Percentiles rank a stretch among this genome's conserved stretches.
Evolutionary conservation across 2,329 filamentous ascomycete species (phyloP).

Genomic region (Tolypocladium cylindrosporum): DNA sequence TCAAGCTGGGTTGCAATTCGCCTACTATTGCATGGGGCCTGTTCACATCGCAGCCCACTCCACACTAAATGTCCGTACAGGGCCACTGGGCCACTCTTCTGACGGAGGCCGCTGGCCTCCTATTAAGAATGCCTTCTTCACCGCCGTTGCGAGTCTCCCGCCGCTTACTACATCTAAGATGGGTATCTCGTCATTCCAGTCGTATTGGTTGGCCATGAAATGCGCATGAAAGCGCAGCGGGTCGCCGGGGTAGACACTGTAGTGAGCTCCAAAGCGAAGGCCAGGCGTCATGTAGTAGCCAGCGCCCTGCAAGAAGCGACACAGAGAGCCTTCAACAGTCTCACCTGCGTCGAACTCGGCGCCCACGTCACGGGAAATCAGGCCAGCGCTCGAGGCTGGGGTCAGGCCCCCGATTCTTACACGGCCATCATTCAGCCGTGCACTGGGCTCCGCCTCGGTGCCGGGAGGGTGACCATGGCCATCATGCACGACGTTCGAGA

Average conservation of each 20-base stretch:
- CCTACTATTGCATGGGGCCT: background rate
- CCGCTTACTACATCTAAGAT: slow-evolving; percentile 79
- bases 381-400: slow-evolving; percentile 22
- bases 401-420: slow-evolving; percentile 14
- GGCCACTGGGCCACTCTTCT: slow-evolving; percentile 20
- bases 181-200: slow-evolving; percentile 81
- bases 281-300: slow-evolving; percentile 88
- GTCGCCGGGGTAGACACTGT: slow-evolving; percentile 91
- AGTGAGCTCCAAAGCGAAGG: slow-evolving; percentile 86
- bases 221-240: slow-evolving; percentile 92
- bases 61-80: slow-evolving; percentile 67
- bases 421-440: background rate
- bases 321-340: slow-evolving; percentile 46
- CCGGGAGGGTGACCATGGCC: no score
- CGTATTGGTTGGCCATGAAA: slow-evolving; percentile 74
- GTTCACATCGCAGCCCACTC: slow-evolving; percentile 89
- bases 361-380: slow-evolving; percentile 13
- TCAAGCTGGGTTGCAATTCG: background rate
- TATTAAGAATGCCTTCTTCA: slow-evolving; percentile 91
- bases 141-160: slow-evolving; percentile 80
- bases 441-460: background rate
- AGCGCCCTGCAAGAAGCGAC: slow-evolving; percentile 64
- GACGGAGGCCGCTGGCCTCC: slow-evolving; percentile 50
- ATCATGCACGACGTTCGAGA: background rate
- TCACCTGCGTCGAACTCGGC: slow-evolving; percentile 5